These are phyloP conservation scores for Delphinella strobiligena DNA, from an alignment of 2,329 filamentous ascomycete species.

Conservation along the genomic window DNA sequence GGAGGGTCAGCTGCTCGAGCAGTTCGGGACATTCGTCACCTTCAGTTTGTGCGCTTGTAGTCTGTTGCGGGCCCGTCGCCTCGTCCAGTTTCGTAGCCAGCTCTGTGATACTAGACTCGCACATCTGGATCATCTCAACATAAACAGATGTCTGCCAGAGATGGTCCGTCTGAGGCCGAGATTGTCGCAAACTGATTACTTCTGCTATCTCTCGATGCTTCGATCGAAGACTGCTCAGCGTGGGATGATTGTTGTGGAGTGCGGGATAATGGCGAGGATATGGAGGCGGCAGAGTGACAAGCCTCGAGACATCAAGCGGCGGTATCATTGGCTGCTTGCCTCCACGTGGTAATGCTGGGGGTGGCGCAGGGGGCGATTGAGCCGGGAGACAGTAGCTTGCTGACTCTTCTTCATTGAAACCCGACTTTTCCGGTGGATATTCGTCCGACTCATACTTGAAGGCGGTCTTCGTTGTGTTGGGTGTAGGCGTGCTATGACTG, in stretches of 20 bases:
- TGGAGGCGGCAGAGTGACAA: conserved; percentile 85
- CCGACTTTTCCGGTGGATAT: conserved; percentile 54
- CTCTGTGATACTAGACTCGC: conserved; percentile 66
- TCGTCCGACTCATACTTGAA: conserved; percentile 40
- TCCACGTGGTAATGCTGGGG: neutral
- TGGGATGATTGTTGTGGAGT: conserved; percentile 89
- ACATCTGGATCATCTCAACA: conserved; percentile 45
- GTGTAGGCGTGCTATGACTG: conserved; percentile 13
- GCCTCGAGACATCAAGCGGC: conserved; percentile 69
- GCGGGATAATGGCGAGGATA: conserved; percentile 92
- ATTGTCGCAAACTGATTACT: conserved; percentile 42
- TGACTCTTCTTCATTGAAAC: conserved; percentile 37
- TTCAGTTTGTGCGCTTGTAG: conserved; percentile 76
- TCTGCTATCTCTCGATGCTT: conserved; percentile 58
- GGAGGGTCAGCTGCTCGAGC: conserved; percentile 80
- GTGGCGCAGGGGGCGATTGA: neutral
- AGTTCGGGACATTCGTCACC: conserved; percentile 91
- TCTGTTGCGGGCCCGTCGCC: conserved; percentile 1
- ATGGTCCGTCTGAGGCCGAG: conserved; percentile 14
- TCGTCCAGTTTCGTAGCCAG: conserved; percentile 35
- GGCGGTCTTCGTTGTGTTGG: conserved; percentile 25
- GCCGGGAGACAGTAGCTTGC: neutral
- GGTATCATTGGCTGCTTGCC: conserved; percentile 2
- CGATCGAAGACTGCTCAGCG: conserved; percentile 65
- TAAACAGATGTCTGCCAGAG: conserved; percentile 47